Evolutionary conservation across 257 asterid species (phyloP), one percentile per base, ranked within the genome.

Genomic region (Solanum ossicruentum): DNA sequence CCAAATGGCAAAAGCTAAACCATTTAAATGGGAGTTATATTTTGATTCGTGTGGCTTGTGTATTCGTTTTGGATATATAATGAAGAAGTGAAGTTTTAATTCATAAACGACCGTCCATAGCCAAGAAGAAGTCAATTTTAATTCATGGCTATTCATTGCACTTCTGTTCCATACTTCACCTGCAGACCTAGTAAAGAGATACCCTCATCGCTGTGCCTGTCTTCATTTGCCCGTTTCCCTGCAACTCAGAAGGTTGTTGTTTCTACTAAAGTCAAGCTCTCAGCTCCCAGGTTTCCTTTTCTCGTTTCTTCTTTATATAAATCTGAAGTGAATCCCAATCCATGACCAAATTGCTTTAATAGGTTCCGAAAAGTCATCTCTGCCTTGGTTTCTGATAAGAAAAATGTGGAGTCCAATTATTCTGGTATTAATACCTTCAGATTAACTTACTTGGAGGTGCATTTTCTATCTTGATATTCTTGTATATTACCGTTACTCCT

Each of bases 391-490:
- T 93, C 98, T 26, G 94, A 93, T 54, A 90, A 89, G 84, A 89
- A 89, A 60, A 86, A 84, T 47, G 91, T 85, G 81, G 91, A 87
- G 65, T 83, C 95, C 1, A 86, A 87, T 88, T 86, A 84, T 83
- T 90, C 91, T 56, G 92, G 90, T 17, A 89, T 88, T 81, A 92
- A 87, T 89, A 87, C 80, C 83, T 89, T 96, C 88, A 93, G 87
- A 57, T 97, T 96, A 88, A 96, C 98, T 87, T 96, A 95, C 91
- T 91, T 96, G 89, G 99, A 96, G 99, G 99, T 96, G 88, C 84
- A 87, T 8, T 87, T 87, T 52, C 58, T 32, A 58, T 85, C 89
- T 86, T 85, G 17, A 79, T 77, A n/a, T 43, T 51, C 15, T 51
- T 51, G 55, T 8, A 28, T 36, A 36, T 36, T 36, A 36, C 41